Conservation (phyloP, 305 asterid species). For the Coffea humblotiana region DNA sequence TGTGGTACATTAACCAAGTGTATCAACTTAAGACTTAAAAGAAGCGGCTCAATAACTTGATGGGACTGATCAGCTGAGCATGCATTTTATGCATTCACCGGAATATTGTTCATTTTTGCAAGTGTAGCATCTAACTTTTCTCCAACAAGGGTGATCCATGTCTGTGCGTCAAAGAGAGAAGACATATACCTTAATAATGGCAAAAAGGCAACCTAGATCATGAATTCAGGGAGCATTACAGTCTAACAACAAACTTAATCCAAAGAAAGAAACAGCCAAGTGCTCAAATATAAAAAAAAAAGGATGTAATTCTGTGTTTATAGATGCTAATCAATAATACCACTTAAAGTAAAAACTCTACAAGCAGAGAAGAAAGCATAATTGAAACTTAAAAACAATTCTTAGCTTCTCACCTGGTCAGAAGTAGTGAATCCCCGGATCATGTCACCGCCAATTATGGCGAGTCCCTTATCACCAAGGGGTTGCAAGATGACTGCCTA, state of each 20-base stretch:
- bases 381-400: not conserved
- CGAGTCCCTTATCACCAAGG: constrained; percentile 77
- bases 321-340: too few relatives aligned
- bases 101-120: constrained; percentile 41
- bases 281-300: not conserved
- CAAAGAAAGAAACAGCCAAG: not conserved
- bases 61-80: constrained; percentile 18
- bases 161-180: constrained; percentile 45
- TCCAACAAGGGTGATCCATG: constrained; percentile 83
- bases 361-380: not conserved
- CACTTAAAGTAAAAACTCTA: not conserved
- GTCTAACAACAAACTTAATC: not conserved
- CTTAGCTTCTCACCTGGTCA: constrained; percentile 54
- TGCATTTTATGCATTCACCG: constrained; percentile 36
- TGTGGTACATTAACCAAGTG: not conserved
- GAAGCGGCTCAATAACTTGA: too few relatives aligned
- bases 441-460: constrained; percentile 86
- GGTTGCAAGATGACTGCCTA: constrained; percentile 98
- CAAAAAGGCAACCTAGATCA: not conserved
- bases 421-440: constrained; percentile 85
- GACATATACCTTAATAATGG: not conserved
- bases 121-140: constrained; percentile 82
- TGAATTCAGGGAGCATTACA: not conserved
- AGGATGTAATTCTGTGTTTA: not conserved
- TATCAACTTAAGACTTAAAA: not conserved